A percentile compares a stretch with the other conserved stretches of the same genome.
Evolutionary conservation across 1,284 basidiomycete genomes (phyloP).

Genomic region (Tylopilus orsonianus): DNA sequence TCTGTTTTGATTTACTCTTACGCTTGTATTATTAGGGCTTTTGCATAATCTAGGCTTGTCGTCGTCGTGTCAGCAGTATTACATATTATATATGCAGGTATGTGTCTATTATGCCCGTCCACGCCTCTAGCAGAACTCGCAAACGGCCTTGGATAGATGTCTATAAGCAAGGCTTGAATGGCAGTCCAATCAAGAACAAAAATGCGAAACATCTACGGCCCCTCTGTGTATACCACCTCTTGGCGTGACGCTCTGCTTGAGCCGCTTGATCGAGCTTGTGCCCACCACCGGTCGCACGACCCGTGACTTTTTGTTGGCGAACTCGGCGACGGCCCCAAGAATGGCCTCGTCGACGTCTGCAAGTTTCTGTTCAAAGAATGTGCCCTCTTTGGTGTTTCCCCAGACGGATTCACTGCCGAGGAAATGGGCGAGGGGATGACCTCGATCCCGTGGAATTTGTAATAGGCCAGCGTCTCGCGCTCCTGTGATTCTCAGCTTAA

Average conservation of each 20-base stretch:
- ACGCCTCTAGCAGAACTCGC: too few relatives aligned
- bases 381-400: constrained; percentile 24
- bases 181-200: not conserved
- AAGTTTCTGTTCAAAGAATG: constrained; percentile 28
- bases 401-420: constrained; percentile 29
- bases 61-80: too few relatives aligned
- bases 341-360: constrained; percentile 36
- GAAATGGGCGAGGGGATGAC: constrained; percentile 32
- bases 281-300: constrained; percentile 42
- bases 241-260: constrained; percentile 26
- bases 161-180: constrained; percentile 8
- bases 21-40: too few relatives aligned
- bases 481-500: too few relatives aligned
- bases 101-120: too few relatives aligned
- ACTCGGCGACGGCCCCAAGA: constrained; percentile 41
- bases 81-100: too few relatives aligned
- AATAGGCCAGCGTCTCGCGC: constrained; percentile 47
- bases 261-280: constrained; percentile 22
- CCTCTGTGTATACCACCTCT: constrained; percentile 31
- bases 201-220: constrained; percentile 31
- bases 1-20: too few relatives aligned
- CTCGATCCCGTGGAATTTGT: constrained; percentile 45
- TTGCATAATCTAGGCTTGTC: too few relatives aligned
- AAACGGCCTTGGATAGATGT: constrained; percentile 23
- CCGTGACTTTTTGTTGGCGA: constrained; percentile 38